Percentiles rank a stretch among this genome's conserved stretches.
These are phyloP conservation scores for Royoungia palumana DNA, from an alignment of 768 basidiomycete species.

Conservation along the genomic window DNA sequence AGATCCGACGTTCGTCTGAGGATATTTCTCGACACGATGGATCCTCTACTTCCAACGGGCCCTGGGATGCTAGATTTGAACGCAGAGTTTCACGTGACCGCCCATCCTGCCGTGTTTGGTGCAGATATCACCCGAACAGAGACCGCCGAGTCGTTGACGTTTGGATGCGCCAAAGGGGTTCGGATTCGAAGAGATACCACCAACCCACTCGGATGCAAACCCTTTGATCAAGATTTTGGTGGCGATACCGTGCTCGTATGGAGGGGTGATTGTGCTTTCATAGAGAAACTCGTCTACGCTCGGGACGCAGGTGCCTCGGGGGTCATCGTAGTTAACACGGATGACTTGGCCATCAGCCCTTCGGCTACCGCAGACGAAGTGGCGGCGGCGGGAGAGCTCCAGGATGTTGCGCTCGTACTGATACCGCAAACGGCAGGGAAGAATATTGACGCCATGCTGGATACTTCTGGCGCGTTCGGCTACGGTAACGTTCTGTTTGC, in stretches of 20 bases:
- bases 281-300: constrained; percentile 75
- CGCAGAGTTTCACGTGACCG: constrained; percentile 51
- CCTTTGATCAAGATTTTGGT: constrained; percentile 47
- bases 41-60: constrained; percentile 44
- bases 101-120: constrained; percentile 69
- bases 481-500: constrained; percentile 50
- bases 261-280: constrained; percentile 85
- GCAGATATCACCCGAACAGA: constrained; percentile 46
- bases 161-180: constrained; percentile 52
- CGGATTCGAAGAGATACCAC: constrained; percentile 47
- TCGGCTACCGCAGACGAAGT: constrained; percentile 59
- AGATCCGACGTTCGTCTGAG: constrained; percentile 52
- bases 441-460: constrained; percentile 53
- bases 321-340: constrained; percentile 69
- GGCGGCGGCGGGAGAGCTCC: constrained; percentile 52
- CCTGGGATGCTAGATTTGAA: constrained; percentile 36
- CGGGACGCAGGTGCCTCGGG: constrained; percentile 70
- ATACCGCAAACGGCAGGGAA: constrained; percentile 52
- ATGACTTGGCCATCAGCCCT: constrained; percentile 61
- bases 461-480: constrained; percentile 44
- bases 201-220: constrained; percentile 59
- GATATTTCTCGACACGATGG: constrained; percentile 52
- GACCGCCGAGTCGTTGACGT: constrained; percentile 34
- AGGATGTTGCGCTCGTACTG: constrained; percentile 57
- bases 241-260: constrained; percentile 58